Evolutionary conservation across 2,329 filamentous ascomycete species (phyloP), one percentile per base, ranked within the genome.

Genomic region (Atkinsonella texensis): DNA sequence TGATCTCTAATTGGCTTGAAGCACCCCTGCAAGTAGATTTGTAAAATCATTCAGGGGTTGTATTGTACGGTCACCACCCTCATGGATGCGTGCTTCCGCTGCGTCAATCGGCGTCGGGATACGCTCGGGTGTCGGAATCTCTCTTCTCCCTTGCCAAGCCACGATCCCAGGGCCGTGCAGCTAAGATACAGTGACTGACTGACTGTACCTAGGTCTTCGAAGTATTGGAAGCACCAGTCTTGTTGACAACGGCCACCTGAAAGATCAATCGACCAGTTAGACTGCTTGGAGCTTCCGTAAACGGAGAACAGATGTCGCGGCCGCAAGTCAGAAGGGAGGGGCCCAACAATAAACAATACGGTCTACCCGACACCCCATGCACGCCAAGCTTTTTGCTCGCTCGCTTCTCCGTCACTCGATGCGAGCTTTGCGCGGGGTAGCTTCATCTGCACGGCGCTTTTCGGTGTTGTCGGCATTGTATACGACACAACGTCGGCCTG

Each of bases 381-480:
- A 18, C 35, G 33, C 33, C 33, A 35, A 13, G 6, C 13, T 35
- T 35, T 2, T 2, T 35, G 33, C 13, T 3, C 9, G 33, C 33
- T 10, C 10, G 12, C n/a, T 28, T 6, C 11, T 28, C 28, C 31
- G 44, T 18, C 9, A 12, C 46, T 3, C 13, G 28, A 20, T 15
- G 8, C 31, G n/a, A 28, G 45, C 45, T 39, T 4, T 32, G 47
- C 47, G 51, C 48, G 51, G 51, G 51, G 48, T 53, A 47, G 48
- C 17, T 31, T 38, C 28, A 28, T 38, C n/a, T 23, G 43, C 17
- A 39, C 51, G 51, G 51, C 47, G 46, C 46, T 52, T 23, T 46
- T 49, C 47, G 47, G 47, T 12, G 46, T 28, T 52, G 46, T 52
- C 50, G 50, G 50, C 39, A 48, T 48, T 49, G 10, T 38, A 38